Conservation (phyloP, 331 rosid species). For the Erythrophleum ivorense region DNA sequence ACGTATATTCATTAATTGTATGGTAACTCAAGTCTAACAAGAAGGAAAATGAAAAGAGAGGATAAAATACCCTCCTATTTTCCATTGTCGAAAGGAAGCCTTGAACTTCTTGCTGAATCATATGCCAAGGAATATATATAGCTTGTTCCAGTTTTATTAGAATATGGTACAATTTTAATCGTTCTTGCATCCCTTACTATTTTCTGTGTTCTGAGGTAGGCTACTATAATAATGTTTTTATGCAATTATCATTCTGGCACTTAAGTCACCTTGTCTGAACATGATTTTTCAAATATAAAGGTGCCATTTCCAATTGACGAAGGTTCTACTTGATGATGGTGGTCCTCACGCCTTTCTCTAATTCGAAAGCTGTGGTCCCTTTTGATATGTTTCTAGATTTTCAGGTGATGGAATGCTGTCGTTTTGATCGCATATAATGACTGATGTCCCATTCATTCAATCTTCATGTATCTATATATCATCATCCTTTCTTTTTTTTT, state of each 20-base stretch:
- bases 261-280: conserved; percentile 13
- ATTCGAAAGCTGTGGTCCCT: not conserved
- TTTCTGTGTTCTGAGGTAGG: not conserved
- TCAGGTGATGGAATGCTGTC: not conserved
- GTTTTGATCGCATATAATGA: not conserved
- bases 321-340: conserved; percentile 27
- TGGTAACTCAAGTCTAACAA: not conserved
- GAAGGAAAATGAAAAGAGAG: not conserved
- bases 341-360: conserved; percentile 17
- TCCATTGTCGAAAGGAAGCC: not conserved
- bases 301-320: conserved; percentile 22
- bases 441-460: not conserved
- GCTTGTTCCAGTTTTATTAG: conserved; percentile 13
- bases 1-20: not conserved
- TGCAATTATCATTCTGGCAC: conserved; percentile 15
- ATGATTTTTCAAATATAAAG: conserved; percentile 15
- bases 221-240: conserved; percentile 2
- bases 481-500: too few species aligned
- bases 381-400: not conserved
- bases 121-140: not conserved
- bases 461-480: too few species aligned
- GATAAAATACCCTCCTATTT: not conserved
- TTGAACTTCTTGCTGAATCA: not conserved
- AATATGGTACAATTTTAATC: too few species aligned
- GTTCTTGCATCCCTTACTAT: not conserved